Evolutionary conservation across 352 stramenopile genomes (phyloP).

Genomic region (Globisporangium middletonii): DNA sequence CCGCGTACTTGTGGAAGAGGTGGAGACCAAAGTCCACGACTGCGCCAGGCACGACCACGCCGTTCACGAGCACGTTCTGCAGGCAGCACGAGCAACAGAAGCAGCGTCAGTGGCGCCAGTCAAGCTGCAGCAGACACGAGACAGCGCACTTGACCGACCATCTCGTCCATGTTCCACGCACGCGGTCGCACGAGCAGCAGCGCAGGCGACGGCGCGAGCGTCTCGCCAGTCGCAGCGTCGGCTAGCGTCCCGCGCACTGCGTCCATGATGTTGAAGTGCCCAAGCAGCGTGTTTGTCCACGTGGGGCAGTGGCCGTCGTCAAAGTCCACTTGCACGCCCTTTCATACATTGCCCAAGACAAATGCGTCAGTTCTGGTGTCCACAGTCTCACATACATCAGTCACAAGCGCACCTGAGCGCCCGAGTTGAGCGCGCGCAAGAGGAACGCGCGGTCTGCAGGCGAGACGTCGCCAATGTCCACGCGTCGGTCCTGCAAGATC

Average conservation of each 20-base stretch:
- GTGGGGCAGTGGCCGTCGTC: conserved; percentile 85
- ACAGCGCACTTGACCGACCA: conserved; percentile 20
- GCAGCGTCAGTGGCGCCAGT: neutral
- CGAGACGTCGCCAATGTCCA: conserved; percentile 92
- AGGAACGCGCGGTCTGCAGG: conserved; percentile 89
- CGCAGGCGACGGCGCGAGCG: conserved; percentile 33
- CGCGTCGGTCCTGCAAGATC: conserved; percentile 83
- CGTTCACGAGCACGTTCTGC: conserved; percentile 89
- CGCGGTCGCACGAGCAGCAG: conserved; percentile 90
- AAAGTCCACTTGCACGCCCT: conserved; percentile 75
- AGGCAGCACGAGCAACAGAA: neutral
- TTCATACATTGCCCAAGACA: too few species aligned
- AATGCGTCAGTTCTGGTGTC: neutral
- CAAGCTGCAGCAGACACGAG: neutral
- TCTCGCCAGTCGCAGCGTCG: conserved; percentile 17
- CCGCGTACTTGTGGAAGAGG: conserved; percentile 91
- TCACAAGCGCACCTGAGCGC: conserved; percentile 74
- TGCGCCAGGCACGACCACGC: conserved; percentile 76
- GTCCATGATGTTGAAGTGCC: conserved; percentile 91
- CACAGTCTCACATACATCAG: neutral
- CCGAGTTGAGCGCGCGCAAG: conserved; percentile 92
- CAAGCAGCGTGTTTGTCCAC: conserved; percentile 89
- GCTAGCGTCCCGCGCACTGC: conserved; percentile 65
- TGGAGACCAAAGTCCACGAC: conserved; percentile 95
- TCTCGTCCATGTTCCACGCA: conserved; percentile 95